phyloP scores from a whole-genome alignment of 345 rosid genomes.

The Aquilaria malaccensis region DNA sequence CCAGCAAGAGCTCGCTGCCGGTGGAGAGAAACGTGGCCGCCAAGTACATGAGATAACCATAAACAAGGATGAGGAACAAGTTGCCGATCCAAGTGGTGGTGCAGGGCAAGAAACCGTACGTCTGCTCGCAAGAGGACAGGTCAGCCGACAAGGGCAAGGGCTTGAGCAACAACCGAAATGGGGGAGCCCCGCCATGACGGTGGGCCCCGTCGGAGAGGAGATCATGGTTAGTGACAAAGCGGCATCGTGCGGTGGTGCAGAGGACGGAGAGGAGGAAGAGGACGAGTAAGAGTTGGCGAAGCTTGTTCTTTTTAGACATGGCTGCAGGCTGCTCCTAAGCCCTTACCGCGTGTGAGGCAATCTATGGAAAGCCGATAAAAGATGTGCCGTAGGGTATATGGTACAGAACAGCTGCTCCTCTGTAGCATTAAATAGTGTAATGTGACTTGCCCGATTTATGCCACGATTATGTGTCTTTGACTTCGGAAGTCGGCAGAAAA shows the following conservation, averaged over 20 bases:
- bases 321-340: too few relatives aligned
- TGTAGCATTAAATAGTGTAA: too few relatives aligned
- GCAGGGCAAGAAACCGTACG: slow-evolving; percentile 90
- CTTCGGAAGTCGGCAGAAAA: too few relatives aligned
- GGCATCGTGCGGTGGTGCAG: slow-evolving; percentile 26
- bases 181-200: not conserved
- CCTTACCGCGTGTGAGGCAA: too few relatives aligned
- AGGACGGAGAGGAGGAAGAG: slow-evolving; percentile 20
- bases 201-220: slow-evolving; percentile 53
- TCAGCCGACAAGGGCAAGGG: slow-evolving; percentile 14
- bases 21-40: slow-evolving; percentile 68
- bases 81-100: slow-evolving; percentile 63
- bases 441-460: too few relatives aligned
- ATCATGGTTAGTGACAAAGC: slow-evolving; percentile 23
- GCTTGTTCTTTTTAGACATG: too few relatives aligned
- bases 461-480: too few relatives aligned
- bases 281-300: slow-evolving; percentile 2
- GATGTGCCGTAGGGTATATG: too few relatives aligned
- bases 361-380: too few relatives aligned
- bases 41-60: slow-evolving; percentile 69
- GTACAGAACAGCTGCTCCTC: too few relatives aligned
- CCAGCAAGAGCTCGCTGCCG: slow-evolving; percentile 82
- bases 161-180: slow-evolving; percentile 5
- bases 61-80: slow-evolving; percentile 59
- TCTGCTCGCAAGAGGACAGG: slow-evolving; percentile 60